These are phyloP conservation scores for Hsuehochloa calcarea DNA, from an alignment of 176 grass and related monocot species.

Conservation along the genomic window DNA sequence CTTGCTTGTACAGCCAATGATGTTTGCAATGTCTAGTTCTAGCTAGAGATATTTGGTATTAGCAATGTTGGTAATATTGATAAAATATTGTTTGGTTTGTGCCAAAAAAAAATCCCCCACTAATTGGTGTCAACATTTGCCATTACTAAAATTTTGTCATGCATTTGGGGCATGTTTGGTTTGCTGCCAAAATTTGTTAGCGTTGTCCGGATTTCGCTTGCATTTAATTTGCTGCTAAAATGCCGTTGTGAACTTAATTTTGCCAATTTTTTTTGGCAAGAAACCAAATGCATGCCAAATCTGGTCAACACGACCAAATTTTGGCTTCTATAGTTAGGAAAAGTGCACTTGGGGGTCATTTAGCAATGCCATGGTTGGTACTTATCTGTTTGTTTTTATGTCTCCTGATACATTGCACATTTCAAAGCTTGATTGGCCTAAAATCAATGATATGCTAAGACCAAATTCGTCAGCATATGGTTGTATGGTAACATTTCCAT, in stretches of 20 bases:
- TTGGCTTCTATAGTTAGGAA: background rate
- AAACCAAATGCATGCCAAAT: background rate
- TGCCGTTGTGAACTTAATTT: background rate
- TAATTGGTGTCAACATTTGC: background rate
- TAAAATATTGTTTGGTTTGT: background rate
- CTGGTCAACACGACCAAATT: background rate
- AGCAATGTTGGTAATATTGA: background rate
- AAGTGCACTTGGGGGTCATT: background rate
- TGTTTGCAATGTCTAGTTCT: slow-evolving; percentile 1
- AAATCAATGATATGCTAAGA: background rate
- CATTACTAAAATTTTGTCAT: background rate
- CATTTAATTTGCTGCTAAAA: background rate
- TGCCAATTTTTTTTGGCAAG: background rate
- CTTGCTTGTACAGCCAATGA: background rate
- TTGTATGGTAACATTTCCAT: background rate
- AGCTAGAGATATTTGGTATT: background rate
- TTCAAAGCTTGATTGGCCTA: background rate
- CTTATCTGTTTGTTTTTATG: background rate
- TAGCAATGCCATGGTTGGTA: background rate
- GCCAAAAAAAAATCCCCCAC: no score
- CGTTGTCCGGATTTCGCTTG: background rate
- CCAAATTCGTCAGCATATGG: background rate
- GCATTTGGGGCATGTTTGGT: background rate
- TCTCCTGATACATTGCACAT: background rate
- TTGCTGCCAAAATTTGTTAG: background rate